Evolutionary conservation across 139 green algal genomes (phyloP).

Genomic region (Tetradesmus obliquus): DNA sequence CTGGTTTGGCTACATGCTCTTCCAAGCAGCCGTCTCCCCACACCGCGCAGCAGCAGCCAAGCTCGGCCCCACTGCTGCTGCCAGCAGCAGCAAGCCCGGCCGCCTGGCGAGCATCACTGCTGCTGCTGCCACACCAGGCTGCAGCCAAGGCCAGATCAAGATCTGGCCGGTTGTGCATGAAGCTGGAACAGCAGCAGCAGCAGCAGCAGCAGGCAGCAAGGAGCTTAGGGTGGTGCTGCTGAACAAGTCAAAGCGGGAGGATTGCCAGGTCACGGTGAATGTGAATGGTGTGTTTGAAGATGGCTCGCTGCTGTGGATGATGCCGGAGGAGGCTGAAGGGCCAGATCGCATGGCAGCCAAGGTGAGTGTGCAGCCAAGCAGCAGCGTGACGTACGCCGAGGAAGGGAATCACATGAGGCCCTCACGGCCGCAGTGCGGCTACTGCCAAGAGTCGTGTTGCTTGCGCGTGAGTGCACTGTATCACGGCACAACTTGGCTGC

Average conservation of each 20-base stretch:
- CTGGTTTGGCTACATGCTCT: slow-evolving; percentile 42
- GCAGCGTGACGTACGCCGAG: background rate
- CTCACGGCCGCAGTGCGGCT: no score
- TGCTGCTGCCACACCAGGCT: slow-evolving; percentile 14
- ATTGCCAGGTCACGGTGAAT: background rate
- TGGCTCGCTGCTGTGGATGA: background rate
- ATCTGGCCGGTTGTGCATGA: slow-evolving; percentile 39
- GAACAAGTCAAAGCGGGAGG: slow-evolving; percentile 24
- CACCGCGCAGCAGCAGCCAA: background rate
- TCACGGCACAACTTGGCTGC: no score
- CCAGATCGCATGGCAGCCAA: background rate
- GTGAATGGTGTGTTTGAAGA: background rate
- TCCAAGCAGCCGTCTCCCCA: slow-evolving; percentile 23
- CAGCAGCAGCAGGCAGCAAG: background rate
- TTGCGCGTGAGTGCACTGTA: no score
- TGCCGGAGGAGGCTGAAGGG: background rate
- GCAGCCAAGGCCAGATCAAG: slow-evolving; percentile 26
- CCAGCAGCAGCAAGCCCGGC: background rate
- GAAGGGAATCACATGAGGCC: no score
- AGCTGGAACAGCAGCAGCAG: background rate
- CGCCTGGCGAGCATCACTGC: background rate
- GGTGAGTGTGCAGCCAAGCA: background rate
- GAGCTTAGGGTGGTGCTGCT: slow-evolving; percentile 31
- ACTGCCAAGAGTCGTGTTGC: no score
- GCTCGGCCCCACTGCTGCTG: background rate